Evolutionary conservation across 768 basidiomycete species (phyloP), one percentile per base, ranked within the genome.

Genomic region (Phylloporus arenicola): DNA sequence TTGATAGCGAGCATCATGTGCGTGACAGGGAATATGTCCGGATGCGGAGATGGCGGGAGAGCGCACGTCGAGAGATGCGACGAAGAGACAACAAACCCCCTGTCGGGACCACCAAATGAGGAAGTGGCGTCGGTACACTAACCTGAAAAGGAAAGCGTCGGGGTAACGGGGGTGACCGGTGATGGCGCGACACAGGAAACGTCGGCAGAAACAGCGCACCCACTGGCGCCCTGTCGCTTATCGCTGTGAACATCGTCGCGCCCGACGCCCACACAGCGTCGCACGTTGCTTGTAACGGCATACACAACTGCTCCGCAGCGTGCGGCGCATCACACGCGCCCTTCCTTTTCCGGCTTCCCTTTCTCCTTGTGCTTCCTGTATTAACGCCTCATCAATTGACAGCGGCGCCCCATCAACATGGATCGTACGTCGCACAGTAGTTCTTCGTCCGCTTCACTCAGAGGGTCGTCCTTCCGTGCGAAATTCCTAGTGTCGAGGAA

Each of bases 31-130:
- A 41, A 60, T 54, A 50, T 57, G 34, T 10, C 56, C 45, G 7
- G 13, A 60, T 49, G 31, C 13, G 51, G 48, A 6, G 30, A 41
- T 37, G 65, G 63, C 67, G 65, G 67, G 63, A 62, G 45, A 51
- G 57, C 61, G 65, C 42, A 58, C 59, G 39, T 55, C 48, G 57
- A 17, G 49, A 55, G 50, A 53, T 44, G 53, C 40, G 56, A 41
- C 41, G 52, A 57, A 16, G 5, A 55, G 52, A 43, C 50, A 55
- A 53, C 37, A 42, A 44, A 31, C 47, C 30, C 47, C 52, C 47
- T 56, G 61, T 56, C 58, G 52, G 48, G 30, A 3, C 12, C 45
- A n/a, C 65, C 34, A 55, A 48, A 65, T 47, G 0, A 19, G 54
- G 65, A 51, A 47, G 58, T 48, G 54, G 55, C 48, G 58, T 64